A percentile compares a stretch with the other conserved stretches of the same genome.
Evolutionary conservation across 371 early-diverging fungal species (phyloP).

Genomic region (Polyrhizophydium stewartii): DNA sequence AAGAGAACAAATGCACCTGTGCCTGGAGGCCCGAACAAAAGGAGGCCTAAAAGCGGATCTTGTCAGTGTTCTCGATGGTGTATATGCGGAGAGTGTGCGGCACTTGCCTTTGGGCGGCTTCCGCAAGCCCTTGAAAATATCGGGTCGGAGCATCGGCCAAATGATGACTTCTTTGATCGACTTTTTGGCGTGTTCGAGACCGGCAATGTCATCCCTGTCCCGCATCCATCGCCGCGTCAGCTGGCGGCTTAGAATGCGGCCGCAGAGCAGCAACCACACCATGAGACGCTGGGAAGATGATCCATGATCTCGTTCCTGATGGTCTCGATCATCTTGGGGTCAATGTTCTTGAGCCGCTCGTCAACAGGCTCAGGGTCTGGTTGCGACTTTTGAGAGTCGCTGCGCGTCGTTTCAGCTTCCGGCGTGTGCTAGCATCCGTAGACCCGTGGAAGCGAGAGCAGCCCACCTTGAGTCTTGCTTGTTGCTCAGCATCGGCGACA

Average conservation of each 20-base stretch:
- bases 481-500: neutral
- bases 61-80: neutral
- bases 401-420: neutral
- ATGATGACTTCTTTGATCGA: conserved; percentile 77
- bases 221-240: no score
- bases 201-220: conserved; percentile 87
- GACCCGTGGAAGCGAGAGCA: no score
- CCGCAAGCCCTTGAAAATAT: conserved; percentile 80
- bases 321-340: conserved; percentile 72
- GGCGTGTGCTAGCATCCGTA: neutral
- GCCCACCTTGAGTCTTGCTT: no score
- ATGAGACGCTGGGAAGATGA: conserved; percentile 23
- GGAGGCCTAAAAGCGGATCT: conserved; percentile 30
- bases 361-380: conserved; percentile 8
- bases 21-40: conserved; percentile 84
- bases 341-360: conserved; percentile 71
- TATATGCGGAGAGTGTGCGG: neutral
- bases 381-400: neutral
- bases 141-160: conserved; percentile 89
- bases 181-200: conserved; percentile 81
- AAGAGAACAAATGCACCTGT: conserved; percentile 11
- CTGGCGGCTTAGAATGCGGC: neutral
- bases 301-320: conserved; percentile 67
- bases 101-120: conserved; percentile 78
- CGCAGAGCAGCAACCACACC: no score